phyloP scores from a whole-genome alignment of 768 basidiomycete genomes.

The Agrocybe pediades region DNA sequence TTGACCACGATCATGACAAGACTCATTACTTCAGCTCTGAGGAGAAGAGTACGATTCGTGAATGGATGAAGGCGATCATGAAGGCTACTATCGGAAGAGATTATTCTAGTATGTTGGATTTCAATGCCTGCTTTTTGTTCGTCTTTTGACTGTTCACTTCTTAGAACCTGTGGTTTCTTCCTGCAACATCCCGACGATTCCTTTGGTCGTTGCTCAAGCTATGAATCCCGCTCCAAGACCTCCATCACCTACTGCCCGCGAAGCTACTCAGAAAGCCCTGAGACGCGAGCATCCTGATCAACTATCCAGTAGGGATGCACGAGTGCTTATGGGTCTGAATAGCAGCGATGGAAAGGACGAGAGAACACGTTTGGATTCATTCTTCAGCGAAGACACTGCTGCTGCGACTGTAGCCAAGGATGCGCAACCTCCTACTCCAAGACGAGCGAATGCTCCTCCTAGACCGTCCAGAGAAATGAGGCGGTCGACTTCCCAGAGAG shows the following conservation, averaged over 20 bases:
- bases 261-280: constrained; percentile 84
- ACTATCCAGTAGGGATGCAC: constrained; percentile 78
- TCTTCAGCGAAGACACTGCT: constrained; percentile 48
- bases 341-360: constrained; percentile 42
- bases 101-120: constrained; percentile 74
- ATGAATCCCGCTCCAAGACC: constrained; percentile 97
- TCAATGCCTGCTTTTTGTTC: background rate
- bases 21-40: constrained; percentile 91
- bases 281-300: constrained; percentile 85
- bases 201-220: constrained; percentile 90
- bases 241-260: constrained; percentile 86
- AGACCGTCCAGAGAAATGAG: constrained; percentile 71
- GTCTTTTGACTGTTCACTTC: constrained; percentile 3
- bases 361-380: constrained; percentile 52
- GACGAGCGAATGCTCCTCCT: constrained; percentile 44
- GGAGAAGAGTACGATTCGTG: constrained; percentile 81
- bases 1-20: constrained; percentile 86
- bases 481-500: constrained; percentile 34
- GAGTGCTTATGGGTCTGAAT: constrained; percentile 68
- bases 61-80: constrained; percentile 99
- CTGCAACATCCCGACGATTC: constrained; percentile 95
- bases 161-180: constrained; percentile 93
- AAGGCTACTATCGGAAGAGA: constrained; percentile 96
- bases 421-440: constrained; percentile 16
- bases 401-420: constrained; percentile 14